Conservation (phyloP, 768 basidiomycete genomes). For the Calocera cornea region DNA sequence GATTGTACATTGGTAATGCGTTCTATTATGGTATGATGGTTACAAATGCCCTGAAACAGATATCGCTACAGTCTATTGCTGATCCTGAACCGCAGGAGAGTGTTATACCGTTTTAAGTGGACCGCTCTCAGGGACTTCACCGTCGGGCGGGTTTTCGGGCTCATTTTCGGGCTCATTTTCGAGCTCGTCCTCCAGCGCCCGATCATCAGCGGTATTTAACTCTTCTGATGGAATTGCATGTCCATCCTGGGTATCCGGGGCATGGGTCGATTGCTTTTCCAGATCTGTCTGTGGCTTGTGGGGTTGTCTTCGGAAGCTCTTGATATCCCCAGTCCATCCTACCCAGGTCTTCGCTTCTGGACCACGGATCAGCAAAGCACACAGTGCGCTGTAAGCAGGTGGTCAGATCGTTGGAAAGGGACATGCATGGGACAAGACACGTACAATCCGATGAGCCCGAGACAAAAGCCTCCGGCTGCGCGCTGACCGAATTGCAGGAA, state of each 20-base stretch:
- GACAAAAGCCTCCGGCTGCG: conserved; percentile 43
- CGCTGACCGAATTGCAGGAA: conserved; percentile 62
- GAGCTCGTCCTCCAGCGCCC: not conserved
- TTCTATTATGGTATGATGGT: not conserved
- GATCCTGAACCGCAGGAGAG: not conserved
- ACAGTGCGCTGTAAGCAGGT: not conserved
- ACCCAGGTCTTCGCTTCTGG: not conserved
- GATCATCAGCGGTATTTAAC: not conserved
- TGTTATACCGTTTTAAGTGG: no score
- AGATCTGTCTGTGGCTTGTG: not conserved
- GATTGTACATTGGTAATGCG: not conserved
- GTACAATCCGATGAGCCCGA: conserved; percentile 40
- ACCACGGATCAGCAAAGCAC: not conserved
- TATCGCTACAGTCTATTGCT: not conserved
- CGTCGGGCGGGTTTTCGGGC: not conserved
- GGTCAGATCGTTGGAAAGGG: not conserved
- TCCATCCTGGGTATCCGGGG: not conserved
- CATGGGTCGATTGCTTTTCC: not conserved
- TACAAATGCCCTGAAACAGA: not conserved
- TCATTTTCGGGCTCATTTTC: not conserved
- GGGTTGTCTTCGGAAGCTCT: not conserved
- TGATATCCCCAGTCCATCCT: not conserved
- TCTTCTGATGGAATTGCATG: not conserved
- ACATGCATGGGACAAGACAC: not conserved
- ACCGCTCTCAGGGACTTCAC: no score